These are phyloP conservation scores for Porphyridium purpureum DNA, from an alignment of 23 red algal species.

Conservation along the genomic window DNA sequence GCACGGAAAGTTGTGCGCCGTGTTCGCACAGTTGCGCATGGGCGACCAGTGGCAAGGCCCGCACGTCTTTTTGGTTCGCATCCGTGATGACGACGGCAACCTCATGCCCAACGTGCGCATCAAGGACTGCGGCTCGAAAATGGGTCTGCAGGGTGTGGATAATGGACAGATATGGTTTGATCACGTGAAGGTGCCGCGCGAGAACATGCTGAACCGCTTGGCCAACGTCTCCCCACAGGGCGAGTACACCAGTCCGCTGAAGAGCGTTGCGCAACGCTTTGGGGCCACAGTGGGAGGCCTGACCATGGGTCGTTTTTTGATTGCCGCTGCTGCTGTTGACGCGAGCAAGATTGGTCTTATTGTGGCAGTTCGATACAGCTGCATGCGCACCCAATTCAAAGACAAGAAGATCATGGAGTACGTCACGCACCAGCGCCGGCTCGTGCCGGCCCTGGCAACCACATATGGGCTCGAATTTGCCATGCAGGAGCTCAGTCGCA, in stretches of 20 bases:
- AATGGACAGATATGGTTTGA: constrained; percentile 99
- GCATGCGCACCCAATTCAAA: constrained; percentile 8
- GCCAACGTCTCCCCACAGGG: constrained; percentile 54
- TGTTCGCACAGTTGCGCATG: constrained; percentile 69
- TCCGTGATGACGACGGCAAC: constrained; percentile 40
- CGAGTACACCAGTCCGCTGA: constrained; percentile 30
- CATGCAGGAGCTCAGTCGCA: constrained; percentile 2
- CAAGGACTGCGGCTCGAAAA: constrained; percentile 75
- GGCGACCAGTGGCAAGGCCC: constrained; percentile 25
- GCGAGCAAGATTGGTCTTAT: constrained; percentile 61
- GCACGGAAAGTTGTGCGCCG: constrained; percentile 37
- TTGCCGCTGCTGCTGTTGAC: constrained; percentile 43
- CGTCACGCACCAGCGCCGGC: constrained; percentile 19
- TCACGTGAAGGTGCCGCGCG: constrained; percentile 43
- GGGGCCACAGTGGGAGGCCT: constrained; percentile 57
- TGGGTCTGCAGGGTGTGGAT: constrained; percentile 95
- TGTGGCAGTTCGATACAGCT: constrained; percentile 75
- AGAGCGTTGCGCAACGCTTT: constrained; percentile 61
- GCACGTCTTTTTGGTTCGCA: constrained; percentile 78
- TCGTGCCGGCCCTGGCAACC: constrained; percentile 16
- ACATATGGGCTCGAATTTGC: constrained; percentile 36
- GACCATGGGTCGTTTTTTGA: constrained; percentile 62
- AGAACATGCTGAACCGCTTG: constrained; percentile 47
- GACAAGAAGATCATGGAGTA: constrained; percentile 30
- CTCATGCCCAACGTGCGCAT: constrained; percentile 21